Evolutionary conservation across 495 filamentous ascomycete species (phyloP).

Genomic region (Pseudoneurospora amorphoporcata): DNA sequence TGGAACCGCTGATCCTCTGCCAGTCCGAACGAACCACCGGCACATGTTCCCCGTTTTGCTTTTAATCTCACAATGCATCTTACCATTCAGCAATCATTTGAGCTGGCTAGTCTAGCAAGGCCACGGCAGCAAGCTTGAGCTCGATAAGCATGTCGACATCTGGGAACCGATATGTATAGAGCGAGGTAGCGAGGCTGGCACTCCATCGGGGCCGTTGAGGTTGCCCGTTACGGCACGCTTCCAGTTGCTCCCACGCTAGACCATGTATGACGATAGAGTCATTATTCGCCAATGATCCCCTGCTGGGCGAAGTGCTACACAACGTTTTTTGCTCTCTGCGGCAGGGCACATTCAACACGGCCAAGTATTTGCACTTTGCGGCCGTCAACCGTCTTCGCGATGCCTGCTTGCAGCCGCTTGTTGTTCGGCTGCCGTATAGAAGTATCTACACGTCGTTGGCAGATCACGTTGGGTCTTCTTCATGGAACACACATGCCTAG

Average conservation of each 20-base stretch:
- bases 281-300: background rate
- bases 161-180: background rate
- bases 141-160: background rate
- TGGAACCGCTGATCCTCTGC: background rate
- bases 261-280: background rate
- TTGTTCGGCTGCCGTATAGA: background rate
- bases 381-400: background rate
- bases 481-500: background rate
- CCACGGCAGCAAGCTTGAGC: background rate
- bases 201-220: background rate
- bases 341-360: background rate
- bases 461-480: slow-evolving; percentile 2
- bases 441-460: background rate
- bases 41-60: background rate
- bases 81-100: background rate
- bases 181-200: background rate
- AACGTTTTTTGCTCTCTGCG: background rate
- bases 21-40: background rate
- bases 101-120: background rate
- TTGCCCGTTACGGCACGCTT: background rate
- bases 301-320: background rate
- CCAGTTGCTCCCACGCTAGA: background rate
- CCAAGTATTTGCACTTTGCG: background rate
- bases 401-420: background rate
- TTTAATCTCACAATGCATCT: background rate